Percentiles rank a stretch among this genome's conserved stretches.
Conservation (phyloP, 2,329 filamentous ascomycete species). For the Cladosporium sphaerospermum region DNA sequence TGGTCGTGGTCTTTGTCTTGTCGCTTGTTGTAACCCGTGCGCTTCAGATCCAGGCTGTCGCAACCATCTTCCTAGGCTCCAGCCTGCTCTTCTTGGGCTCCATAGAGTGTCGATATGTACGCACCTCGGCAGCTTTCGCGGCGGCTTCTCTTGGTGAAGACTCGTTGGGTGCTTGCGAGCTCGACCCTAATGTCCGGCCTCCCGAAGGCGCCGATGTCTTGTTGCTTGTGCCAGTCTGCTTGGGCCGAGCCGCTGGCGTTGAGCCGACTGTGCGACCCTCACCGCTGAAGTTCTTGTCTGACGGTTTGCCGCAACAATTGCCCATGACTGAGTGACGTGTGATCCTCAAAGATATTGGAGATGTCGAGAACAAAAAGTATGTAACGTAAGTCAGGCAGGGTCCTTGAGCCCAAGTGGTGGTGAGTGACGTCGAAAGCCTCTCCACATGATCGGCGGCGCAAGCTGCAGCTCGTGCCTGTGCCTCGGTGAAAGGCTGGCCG, state of each 20-base stretch:
- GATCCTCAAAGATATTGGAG: background rate
- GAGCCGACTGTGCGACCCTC: slow-evolving; percentile 68
- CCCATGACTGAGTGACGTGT: slow-evolving; percentile 55
- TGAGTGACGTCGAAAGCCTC: too few relatives aligned
- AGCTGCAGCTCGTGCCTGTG: too few relatives aligned
- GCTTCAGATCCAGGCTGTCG: slow-evolving; percentile 16
- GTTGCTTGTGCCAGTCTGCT: background rate
- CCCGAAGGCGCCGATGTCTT: slow-evolving; percentile 37
- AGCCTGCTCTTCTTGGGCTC: background rate
- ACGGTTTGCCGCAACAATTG: slow-evolving; percentile 70
- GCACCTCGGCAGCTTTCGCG: slow-evolving; percentile 77
- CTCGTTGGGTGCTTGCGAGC: slow-evolving; percentile 20
- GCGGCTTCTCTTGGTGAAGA: slow-evolving; percentile 54
- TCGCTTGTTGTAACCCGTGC: background rate
- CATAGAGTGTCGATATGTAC: slow-evolving; percentile 26
- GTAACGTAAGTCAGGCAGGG: too few relatives aligned
- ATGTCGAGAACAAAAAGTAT: background rate
- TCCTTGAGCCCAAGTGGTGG: too few relatives aligned
- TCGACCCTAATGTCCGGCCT: slow-evolving; percentile 59
- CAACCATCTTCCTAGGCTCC: slow-evolving; percentile 12
- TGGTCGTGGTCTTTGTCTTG: too few relatives aligned
- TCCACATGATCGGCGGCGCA: too few relatives aligned
- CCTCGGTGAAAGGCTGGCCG: too few relatives aligned
- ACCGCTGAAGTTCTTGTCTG: slow-evolving; percentile 59
- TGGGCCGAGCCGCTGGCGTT: slow-evolving; percentile 37